phyloP scores from a whole-genome alignment of 352 stramenopile genomes.

The Phytophthora pistaciae region DNA sequence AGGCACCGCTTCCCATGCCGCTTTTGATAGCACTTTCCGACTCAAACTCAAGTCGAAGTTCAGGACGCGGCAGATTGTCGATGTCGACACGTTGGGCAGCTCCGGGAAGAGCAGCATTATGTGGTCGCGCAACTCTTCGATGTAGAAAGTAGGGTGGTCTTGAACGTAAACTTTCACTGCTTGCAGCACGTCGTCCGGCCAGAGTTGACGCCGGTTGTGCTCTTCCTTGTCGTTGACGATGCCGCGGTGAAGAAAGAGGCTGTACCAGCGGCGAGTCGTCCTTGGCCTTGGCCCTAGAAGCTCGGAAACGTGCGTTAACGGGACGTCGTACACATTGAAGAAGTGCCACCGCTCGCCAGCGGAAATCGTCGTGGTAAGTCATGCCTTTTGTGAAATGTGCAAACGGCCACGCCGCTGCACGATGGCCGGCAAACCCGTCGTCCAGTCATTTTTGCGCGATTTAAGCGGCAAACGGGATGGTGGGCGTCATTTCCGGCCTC shows the following conservation, averaged over 20 bases:
- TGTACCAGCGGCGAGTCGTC: conserved; percentile 20
- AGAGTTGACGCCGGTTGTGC: not conserved
- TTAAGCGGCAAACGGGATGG: not conserved
- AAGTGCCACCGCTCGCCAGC: conserved; percentile 11
- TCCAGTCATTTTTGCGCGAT: not conserved
- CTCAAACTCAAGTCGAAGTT: conserved; percentile 28
- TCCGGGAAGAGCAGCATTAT: conserved; percentile 1
- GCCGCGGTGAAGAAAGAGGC: conserved; percentile 1
- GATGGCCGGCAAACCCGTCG: not conserved
- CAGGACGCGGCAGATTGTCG: conserved; percentile 24
- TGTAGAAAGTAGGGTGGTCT: conserved; percentile 23
- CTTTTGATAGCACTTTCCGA: conserved; percentile 29
- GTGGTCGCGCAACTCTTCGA: conserved; percentile 22
- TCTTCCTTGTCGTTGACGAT: conserved; percentile 13
- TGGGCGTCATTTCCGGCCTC: not conserved
- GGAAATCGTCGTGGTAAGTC: conserved; percentile 16
- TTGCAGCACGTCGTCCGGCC: conserved; percentile 1
- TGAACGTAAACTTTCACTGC: conserved; percentile 14
- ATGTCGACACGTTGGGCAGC: conserved; percentile 16
- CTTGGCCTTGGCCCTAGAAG: conserved; percentile 7
- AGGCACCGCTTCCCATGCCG: conserved; percentile 9
- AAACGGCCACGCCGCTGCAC: not conserved
- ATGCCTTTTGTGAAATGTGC: not conserved
- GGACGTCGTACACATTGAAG: conserved; percentile 22
- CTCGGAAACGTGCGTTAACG: conserved; percentile 11